Percentiles rank a stretch among this genome's conserved stretches.
Conservation (phyloP, 768 basidiomycete genomes). For the Mycena belliarum region DNA sequence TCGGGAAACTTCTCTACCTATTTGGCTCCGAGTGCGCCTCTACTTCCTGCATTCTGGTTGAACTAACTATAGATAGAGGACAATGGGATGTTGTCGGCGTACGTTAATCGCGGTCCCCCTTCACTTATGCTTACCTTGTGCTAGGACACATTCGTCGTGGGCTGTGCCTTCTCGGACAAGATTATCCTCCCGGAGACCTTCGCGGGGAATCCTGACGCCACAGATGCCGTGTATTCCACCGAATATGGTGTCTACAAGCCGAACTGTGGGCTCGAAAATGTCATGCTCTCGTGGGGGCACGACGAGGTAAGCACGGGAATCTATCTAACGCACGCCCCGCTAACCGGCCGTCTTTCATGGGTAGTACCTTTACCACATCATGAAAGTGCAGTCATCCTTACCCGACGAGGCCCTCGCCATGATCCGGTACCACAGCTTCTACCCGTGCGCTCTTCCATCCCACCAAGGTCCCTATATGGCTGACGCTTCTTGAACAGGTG, state of each 20-base stretch:
- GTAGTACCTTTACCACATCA: constrained; percentile 81
- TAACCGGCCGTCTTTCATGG: too few species aligned
- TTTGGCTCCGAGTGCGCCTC: constrained; percentile 63
- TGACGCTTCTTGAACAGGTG: constrained; percentile 43
- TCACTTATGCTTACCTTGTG: constrained; percentile 32
- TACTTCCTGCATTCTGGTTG: background rate
- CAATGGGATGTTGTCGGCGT: constrained; percentile 97
- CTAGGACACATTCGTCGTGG: constrained; percentile 76
- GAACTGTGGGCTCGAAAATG: constrained; percentile 80
- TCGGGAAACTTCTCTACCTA: constrained; percentile 79
- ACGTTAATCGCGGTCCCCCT: constrained; percentile 29
- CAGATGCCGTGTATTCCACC: constrained; percentile 55
- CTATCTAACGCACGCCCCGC: too few species aligned
- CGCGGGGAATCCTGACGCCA: constrained; percentile 51
- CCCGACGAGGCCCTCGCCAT: constrained; percentile 84
- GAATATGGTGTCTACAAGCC: constrained; percentile 76
- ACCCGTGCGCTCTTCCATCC: constrained; percentile 52
- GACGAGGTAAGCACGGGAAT: constrained; percentile 77
- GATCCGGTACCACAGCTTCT: constrained; percentile 95
- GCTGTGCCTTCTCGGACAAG: constrained; percentile 83
- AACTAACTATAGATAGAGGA: constrained; percentile 41
- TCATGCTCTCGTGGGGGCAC: constrained; percentile 49
- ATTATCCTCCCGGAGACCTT: constrained; percentile 71
- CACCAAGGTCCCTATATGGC: background rate
- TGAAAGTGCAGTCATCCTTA: constrained; percentile 80